These are phyloP conservation scores for Metschnikowia borealis DNA, from an alignment of 805 yeast species.

Conservation along the genomic window DNA sequence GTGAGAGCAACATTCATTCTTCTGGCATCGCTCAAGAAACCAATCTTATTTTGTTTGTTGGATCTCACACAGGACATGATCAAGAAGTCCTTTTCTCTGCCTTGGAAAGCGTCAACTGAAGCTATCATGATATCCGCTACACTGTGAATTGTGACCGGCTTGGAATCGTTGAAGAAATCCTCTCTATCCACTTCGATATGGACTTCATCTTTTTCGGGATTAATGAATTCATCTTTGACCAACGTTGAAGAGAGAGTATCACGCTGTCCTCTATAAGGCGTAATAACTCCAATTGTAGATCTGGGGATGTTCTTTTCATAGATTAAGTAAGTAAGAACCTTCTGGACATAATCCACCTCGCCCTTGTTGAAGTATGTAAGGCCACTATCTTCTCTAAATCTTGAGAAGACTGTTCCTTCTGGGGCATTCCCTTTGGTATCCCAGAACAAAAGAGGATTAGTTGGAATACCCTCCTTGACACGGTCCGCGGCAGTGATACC, in stretches of 20 bases:
- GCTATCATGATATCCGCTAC: slow-evolving; percentile 44
- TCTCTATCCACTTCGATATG: slow-evolving; percentile 58
- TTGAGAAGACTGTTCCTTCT: slow-evolving; percentile 49
- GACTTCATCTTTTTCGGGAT: slow-evolving; percentile 48
- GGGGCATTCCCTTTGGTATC: slow-evolving; percentile 47
- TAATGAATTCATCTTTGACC: slow-evolving; percentile 49
- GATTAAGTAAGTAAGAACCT: slow-evolving; percentile 47
- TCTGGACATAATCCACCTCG: slow-evolving; percentile 48
- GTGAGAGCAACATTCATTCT: slow-evolving; percentile 88
- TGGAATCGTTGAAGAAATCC: slow-evolving; percentile 46
- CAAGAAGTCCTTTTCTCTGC: slow-evolving; percentile 52
- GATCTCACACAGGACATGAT: slow-evolving; percentile 57
- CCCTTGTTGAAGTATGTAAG: slow-evolving; percentile 55
- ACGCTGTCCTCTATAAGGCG: slow-evolving; percentile 76
- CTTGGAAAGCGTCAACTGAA: slow-evolving; percentile 54
- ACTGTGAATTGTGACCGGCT: slow-evolving; percentile 47
- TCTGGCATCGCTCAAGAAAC: slow-evolving; percentile 80
- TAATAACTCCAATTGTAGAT: slow-evolving; percentile 54
- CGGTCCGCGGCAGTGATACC: slow-evolving; percentile 58
- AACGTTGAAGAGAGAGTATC: slow-evolving; percentile 53
- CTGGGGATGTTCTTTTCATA: slow-evolving; percentile 49
- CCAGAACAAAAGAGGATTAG: slow-evolving; percentile 56
- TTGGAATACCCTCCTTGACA: slow-evolving; percentile 39
- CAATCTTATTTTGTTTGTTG: slow-evolving; percentile 68
- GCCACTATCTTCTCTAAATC: slow-evolving; percentile 48